Evolutionary conservation across 179 eudicot genomes (phyloP), one percentile per base, ranked within the genome.

Genomic region (Actinidia chinensis): DNA sequence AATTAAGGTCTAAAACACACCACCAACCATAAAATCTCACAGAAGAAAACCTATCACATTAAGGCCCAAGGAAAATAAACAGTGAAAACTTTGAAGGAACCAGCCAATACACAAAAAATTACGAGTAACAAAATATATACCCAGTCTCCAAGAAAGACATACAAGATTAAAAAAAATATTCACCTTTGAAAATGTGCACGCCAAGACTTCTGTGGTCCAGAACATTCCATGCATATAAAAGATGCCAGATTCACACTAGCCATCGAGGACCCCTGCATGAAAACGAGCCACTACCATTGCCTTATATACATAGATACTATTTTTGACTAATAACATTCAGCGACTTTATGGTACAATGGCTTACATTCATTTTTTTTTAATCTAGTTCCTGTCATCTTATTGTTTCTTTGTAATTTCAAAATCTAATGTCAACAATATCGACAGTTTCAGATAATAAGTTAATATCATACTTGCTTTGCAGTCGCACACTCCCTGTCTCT

Each of bases 141-240:
- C 59, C 13, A 55, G 52, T 18, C 67, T 55, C 63, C 22, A 25
- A 43, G 15, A 22, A 54, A 51, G 63, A 20, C 33, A 77, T 51
- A 65, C n/a, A 22, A 71, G 73, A n/a, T n/a, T 50, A 50, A 36
- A 68, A 46, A 80, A 69, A 50, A 58, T 22, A 76, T n/a, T 92
- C 79, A 91, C 98, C 98, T 94, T 94, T 59, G 98, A 90, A n/a
- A 76, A 94, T 93, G 84, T 94, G 98, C 74, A 94, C 98, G 68
- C 98, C 98, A 75, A 94, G 97, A 82, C 98, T 94, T 87, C 98
- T 87, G 83, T 94, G 98, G 80, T 72, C 98, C 98, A 82, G 98
- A 94, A 80, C 98, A 95, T 83, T 91, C 93, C 98, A 93, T 93
- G 85, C 98, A 95, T 84, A 95, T 89, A 69, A 95, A 93, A 80